Conservation (phyloP, 2,329 filamentous ascomycete genomes). For the Cordyceps cicadae region DNA sequence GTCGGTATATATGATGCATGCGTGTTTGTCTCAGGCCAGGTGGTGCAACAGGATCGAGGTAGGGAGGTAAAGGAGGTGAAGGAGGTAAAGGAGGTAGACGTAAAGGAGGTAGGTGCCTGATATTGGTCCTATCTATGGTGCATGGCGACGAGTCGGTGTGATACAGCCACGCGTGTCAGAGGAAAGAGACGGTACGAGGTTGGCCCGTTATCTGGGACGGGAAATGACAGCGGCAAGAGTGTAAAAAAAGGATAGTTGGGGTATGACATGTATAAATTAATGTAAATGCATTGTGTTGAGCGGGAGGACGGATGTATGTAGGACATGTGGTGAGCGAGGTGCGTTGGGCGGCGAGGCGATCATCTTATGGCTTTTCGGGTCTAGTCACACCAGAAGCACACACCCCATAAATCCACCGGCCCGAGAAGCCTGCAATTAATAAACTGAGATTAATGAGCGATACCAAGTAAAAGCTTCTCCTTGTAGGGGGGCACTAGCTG, state of each 20-base stretch:
- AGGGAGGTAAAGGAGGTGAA: not conserved
- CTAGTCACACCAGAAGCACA: not conserved
- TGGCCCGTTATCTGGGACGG: not conserved
- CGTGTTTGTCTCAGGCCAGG: not conserved
- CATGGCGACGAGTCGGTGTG: conserved; percentile 6
- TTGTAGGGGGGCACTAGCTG: not conserved
- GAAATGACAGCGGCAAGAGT: not conserved
- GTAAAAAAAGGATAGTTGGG: not conserved
- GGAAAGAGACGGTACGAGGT: not conserved
- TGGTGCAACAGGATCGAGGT: not conserved
- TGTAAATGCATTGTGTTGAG: not conserved
- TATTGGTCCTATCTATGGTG: not conserved
- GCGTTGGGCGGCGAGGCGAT: not conserved
- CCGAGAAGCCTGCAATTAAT: not conserved
- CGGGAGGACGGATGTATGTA: not conserved
- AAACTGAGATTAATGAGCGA: not conserved
- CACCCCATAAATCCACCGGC: not conserved
- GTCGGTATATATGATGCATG: not conserved
- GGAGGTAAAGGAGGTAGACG: not conserved
- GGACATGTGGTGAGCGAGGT: not conserved
- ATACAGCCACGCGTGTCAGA: not conserved
- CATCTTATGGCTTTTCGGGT: not conserved
- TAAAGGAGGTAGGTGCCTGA: not conserved
- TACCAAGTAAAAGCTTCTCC: not conserved
- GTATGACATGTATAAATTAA: not conserved